Evolutionary conservation across 306 rosid species (phyloP).

Genomic region (Potentilla sterilis): DNA sequence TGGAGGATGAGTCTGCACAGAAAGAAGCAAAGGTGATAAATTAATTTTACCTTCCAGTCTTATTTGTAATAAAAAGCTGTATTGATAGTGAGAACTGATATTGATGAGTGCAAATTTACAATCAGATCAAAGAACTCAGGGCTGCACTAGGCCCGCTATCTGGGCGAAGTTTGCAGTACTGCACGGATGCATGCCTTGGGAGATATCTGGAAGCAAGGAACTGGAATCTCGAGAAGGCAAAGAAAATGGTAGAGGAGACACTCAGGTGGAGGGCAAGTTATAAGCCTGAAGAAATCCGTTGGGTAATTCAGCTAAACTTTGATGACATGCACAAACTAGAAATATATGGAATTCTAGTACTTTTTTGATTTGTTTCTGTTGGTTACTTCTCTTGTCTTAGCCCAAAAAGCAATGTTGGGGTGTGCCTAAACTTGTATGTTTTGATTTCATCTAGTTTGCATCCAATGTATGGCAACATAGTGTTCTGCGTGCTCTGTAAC

Average conservation of each 20-base stretch:
- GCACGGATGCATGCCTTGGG: conserved; percentile 68
- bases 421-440: not conserved
- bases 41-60: not conserved
- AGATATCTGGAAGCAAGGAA: conserved; percentile 79
- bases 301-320: conserved; percentile 52
- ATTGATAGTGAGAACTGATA: not conserved
- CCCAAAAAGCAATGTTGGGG: not conserved
- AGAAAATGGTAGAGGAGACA: conserved; percentile 80
- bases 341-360: not conserved
- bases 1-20: conserved; percentile 43
- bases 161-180: conserved; percentile 65
- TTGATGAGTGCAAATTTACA: not conserved
- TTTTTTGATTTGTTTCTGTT: not conserved
- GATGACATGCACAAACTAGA: conserved; percentile 2
- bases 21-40: conserved; percentile 60
- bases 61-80: not conserved
- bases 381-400: not conserved
- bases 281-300: conserved; percentile 88
- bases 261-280: conserved; percentile 79
- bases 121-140: conserved; percentile 71
- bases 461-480: not conserved
- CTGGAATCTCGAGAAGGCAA: conserved; percentile 77
- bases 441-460: not conserved
- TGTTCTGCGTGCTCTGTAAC: not conserved
- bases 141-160: conserved; percentile 58